These are phyloP conservation scores for Candida vaughaniae DNA, from an alignment of 805 yeast genomes.

Conservation along the genomic window DNA sequence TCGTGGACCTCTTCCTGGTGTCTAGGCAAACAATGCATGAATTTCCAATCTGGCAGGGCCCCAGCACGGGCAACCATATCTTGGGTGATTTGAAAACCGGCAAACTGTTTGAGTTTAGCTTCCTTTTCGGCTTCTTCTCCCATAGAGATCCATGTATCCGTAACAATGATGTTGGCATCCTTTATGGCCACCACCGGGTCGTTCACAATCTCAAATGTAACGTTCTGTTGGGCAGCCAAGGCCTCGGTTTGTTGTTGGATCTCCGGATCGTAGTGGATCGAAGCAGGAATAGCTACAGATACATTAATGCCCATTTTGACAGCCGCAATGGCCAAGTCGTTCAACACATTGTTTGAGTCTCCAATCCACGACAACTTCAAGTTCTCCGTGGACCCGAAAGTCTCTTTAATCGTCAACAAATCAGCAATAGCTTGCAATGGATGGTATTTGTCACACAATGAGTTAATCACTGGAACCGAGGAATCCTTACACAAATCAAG, in stretches of 20 bases:
- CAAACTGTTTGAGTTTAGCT: slow-evolving; percentile 73
- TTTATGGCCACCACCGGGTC: slow-evolving; percentile 75
- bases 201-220: slow-evolving; percentile 55
- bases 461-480: slow-evolving; percentile 86
- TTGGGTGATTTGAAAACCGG: slow-evolving; percentile 79
- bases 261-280: slow-evolving; percentile 57
- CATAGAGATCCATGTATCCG: slow-evolving; percentile 98
- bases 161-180: slow-evolving; percentile 79
- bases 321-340: slow-evolving; percentile 88
- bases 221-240: slow-evolving; percentile 46
- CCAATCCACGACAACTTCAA: slow-evolving; percentile 94
- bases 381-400: slow-evolving; percentile 56
- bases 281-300: slow-evolving; percentile 80
- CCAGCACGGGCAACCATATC: slow-evolving; percentile 60
- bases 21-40: slow-evolving; percentile 98
- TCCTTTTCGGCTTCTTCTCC: slow-evolving; percentile 86
- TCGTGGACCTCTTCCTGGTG: slow-evolving; percentile 93
- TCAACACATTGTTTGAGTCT: slow-evolving; percentile 93
- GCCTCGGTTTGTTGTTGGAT: slow-evolving; percentile 55
- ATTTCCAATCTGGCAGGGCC: slow-evolving; percentile 69
- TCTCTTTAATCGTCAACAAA: slow-evolving; percentile 78
- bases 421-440: slow-evolving; percentile 96
- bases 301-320: slow-evolving; percentile 81
- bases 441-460: slow-evolving; percentile 89
- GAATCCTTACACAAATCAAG: slow-evolving; percentile 75